phyloP scores from a whole-genome alignment of 768 basidiomycete species.

The Collybiopsis confluens region DNA sequence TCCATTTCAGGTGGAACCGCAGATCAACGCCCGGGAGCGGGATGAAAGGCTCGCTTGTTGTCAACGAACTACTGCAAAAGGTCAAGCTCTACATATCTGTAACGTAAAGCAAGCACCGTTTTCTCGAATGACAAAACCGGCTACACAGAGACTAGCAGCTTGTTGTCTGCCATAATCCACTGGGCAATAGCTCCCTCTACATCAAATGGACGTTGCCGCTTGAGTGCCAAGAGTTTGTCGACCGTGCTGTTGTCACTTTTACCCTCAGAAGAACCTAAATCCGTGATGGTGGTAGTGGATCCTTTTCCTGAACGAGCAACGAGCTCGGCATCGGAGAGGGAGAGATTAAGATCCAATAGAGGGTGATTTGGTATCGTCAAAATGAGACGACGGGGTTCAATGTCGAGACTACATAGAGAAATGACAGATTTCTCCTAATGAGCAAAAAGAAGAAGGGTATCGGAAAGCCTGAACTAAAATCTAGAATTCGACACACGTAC shows the following conservation, averaged over 20 bases:
- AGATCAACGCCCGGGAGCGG: no score
- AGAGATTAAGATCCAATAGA: constrained; percentile 54
- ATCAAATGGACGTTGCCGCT: constrained; percentile 54
- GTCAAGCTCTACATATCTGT: not conserved
- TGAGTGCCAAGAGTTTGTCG: constrained; percentile 41
- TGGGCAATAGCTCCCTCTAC: constrained; percentile 62
- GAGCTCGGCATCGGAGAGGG: constrained; percentile 53
- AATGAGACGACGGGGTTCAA: constrained; percentile 59
- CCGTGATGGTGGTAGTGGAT: not conserved
- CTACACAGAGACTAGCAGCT: constrained; percentile 41
- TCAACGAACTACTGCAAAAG: not conserved
- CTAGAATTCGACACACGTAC: constrained; percentile 38
- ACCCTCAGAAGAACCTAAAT: constrained; percentile 16
- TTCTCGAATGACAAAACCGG: not conserved
- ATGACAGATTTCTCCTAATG: constrained; percentile 36
- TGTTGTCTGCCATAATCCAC: constrained; percentile 56
- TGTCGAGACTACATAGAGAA: constrained; percentile 49
- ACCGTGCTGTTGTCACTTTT: constrained; percentile 23
- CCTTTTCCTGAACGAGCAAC: constrained; percentile 10
- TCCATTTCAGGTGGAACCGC: no score
- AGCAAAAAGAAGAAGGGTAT: not conserved
- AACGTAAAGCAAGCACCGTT: not conserved
- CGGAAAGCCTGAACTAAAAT: not conserved
- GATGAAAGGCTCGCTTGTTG: no score
- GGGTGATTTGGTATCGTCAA: constrained; percentile 45